phyloP scores from a whole-genome alignment of 306 rosid genomes.

The Trifolium repens region DNA sequence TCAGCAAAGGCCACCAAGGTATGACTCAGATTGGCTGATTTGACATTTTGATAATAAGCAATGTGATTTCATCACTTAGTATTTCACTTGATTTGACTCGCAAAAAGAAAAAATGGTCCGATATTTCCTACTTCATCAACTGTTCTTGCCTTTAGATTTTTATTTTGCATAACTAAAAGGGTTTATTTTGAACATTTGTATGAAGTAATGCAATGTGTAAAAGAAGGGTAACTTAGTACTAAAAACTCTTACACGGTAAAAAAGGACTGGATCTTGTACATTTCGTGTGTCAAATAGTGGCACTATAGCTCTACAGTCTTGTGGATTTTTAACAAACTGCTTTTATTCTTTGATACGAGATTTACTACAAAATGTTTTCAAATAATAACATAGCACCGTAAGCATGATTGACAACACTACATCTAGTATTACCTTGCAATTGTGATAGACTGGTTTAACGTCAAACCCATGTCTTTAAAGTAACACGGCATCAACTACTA shows the following conservation, averaged over 20 bases:
- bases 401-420: neutral
- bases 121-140: neutral
- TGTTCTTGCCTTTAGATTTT: constrained; percentile 16
- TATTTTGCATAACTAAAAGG: neutral
- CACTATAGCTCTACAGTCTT: neutral
- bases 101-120: neutral
- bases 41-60: constrained; percentile 17
- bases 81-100: neutral
- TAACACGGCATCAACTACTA: neutral
- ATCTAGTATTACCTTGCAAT: neutral
- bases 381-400: neutral
- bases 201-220: neutral
- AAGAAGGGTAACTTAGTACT: neutral
- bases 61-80: constrained; percentile 3
- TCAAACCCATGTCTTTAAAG: neutral
- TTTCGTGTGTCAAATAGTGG: neutral
- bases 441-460: neutral
- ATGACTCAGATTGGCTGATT: constrained; percentile 23
- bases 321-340: neutral
- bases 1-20: constrained; percentile 80
- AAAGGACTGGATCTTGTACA: neutral
- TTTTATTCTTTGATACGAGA: neutral
- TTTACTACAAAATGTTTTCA: neutral
- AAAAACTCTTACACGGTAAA: neutral
- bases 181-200: constrained; percentile 12